Conservation (phyloP, 148 eudicot species). For the Arbutus unedo region DNA sequence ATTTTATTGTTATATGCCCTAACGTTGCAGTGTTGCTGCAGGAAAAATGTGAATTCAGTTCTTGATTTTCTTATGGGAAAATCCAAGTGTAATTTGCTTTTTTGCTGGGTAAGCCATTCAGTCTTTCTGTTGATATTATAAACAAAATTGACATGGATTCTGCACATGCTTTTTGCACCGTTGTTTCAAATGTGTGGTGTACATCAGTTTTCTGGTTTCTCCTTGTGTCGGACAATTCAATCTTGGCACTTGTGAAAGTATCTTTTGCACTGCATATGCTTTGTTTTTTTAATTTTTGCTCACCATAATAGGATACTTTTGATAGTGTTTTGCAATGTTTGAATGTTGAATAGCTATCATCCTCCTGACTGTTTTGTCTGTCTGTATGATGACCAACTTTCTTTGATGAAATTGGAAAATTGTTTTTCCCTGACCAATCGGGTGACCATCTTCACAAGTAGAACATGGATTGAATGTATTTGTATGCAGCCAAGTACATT, state of each 20-base stretch:
- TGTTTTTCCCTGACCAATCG: neutral
- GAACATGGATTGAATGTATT: neutral
- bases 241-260: neutral
- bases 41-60: slow-evolving; percentile 43
- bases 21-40: slow-evolving; percentile 29
- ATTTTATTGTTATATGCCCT: neutral
- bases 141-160: neutral
- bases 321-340: neutral
- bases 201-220: neutral
- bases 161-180: neutral
- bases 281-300: neutral
- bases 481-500: neutral
- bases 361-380: neutral
- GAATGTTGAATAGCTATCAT: slow-evolving; percentile 6
- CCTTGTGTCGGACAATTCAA: neutral
- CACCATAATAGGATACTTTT: neutral
- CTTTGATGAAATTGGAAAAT: neutral
- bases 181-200: neutral
- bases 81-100: slow-evolving; percentile 32
- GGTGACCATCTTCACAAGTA: neutral
- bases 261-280: neutral
- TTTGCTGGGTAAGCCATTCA: slow-evolving; percentile 58
- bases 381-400: neutral
- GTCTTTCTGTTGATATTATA: neutral
- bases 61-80: slow-evolving; percentile 58